Percentiles rank a stretch among this genome's conserved stretches.
Evolutionary conservation across 2,329 filamentous ascomycete species (phyloP).

Genomic region (Pseudocercospora eumusae): DNA sequence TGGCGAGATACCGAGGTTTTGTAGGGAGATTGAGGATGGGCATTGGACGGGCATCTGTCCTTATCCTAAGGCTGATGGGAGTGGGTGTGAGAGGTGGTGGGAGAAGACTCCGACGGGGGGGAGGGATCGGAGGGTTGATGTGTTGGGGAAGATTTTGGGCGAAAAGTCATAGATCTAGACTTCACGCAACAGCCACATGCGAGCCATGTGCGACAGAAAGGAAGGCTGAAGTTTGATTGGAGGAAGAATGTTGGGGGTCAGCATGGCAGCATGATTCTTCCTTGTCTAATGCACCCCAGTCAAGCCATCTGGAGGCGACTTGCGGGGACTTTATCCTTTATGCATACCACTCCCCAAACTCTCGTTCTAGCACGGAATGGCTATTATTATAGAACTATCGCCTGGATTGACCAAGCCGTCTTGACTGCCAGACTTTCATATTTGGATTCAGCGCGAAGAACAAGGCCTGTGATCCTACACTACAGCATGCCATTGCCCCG

Average conservation of each 20-base stretch:
- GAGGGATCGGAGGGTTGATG: too few relatives aligned
- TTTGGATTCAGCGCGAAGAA: neutral
- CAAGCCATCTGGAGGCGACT: neutral
- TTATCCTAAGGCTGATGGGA: too few relatives aligned
- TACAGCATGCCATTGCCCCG: neutral
- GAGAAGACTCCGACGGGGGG: too few relatives aligned
- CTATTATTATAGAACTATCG: too few relatives aligned
- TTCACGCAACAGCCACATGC: neutral
- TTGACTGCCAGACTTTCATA: slow-evolving; percentile 1
- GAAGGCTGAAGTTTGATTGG: neutral
- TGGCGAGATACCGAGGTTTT: too few relatives aligned
- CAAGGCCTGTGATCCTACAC: neutral
- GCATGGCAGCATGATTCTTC: neutral
- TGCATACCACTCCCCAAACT: too few relatives aligned
- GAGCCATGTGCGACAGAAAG: neutral
- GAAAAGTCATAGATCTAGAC: neutral
- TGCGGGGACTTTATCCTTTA: too few relatives aligned
- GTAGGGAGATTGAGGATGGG: too few relatives aligned
- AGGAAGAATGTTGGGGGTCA: slow-evolving; percentile 6
- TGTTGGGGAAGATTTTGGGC: too few relatives aligned
- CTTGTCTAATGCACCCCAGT: slow-evolving; percentile 1
- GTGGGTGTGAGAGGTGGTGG: too few relatives aligned
- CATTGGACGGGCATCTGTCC: too few relatives aligned
- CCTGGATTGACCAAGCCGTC: slow-evolving; percentile 5
- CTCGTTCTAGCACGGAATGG: neutral